phyloP scores from a whole-genome alignment of 345 rosid genomes.

The Populus alba region DNA sequence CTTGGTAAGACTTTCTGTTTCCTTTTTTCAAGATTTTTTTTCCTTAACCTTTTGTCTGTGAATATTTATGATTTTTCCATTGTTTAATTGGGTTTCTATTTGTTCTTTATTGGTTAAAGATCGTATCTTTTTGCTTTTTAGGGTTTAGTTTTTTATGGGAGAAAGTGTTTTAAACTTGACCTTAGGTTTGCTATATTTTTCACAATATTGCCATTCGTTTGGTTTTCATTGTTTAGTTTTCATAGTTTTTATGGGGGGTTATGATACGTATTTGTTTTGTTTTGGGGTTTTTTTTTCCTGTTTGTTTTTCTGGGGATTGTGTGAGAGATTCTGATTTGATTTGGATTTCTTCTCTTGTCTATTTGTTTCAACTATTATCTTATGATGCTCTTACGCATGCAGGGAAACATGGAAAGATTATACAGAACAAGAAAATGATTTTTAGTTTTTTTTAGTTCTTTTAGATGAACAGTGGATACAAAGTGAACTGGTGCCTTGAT shows the following conservation, averaged over 20 bases:
- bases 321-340: background rate
- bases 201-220: too few relatives aligned
- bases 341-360: background rate
- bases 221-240: too few relatives aligned
- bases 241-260: too few relatives aligned
- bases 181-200: too few relatives aligned
- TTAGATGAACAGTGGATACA: background rate
- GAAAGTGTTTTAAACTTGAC: background rate
- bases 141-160: background rate
- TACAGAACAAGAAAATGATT: background rate
- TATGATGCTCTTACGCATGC: background rate
- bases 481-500: too few relatives aligned
- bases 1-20: conserved; percentile 22
- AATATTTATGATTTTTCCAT: background rate
- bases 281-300: background rate
- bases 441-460: background rate
- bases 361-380: background rate
- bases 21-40: background rate
- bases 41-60: background rate
- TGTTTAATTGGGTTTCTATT: background rate
- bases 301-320: background rate
- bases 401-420: background rate
- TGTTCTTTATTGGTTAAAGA: background rate
- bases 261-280: too few relatives aligned
- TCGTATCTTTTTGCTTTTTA: background rate